Evolutionary conservation across 1,284 basidiomycete species (phyloP).

Genomic region (Vanrija pseudolonga): DNA sequence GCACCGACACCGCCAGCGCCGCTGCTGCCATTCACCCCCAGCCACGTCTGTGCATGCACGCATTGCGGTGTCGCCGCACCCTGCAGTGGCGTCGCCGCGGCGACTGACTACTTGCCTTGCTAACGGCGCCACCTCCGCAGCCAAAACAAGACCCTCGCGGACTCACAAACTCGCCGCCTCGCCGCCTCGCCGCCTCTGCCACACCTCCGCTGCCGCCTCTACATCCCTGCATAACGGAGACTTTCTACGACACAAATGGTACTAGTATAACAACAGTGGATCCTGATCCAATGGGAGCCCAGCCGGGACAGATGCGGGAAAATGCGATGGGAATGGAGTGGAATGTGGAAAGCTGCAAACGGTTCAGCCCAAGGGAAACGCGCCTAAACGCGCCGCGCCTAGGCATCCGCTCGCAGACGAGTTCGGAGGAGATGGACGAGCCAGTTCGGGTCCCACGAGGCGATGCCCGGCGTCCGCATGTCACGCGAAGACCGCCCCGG

Average conservation of each 20-base stretch:
- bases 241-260: not conserved
- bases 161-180: not conserved
- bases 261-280: not conserved
- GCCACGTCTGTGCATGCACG: too few species aligned
- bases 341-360: not conserved
- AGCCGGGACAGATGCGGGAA: not conserved
- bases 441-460: slow-evolving; percentile 44
- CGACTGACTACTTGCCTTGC: too few species aligned
- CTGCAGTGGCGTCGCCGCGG: too few species aligned
- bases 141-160: too few species aligned
- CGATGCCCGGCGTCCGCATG: slow-evolving; percentile 25
- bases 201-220: not conserved
- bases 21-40: too few species aligned
- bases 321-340: not conserved
- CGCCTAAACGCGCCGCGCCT: not conserved
- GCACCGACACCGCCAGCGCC: too few species aligned
- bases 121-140: too few species aligned
- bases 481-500: not conserved
- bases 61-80: too few species aligned
- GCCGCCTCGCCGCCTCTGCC: too few species aligned
- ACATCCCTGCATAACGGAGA: not conserved
- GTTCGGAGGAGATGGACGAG: slow-evolving; percentile 33
- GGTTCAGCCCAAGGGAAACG: not conserved
- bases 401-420: slow-evolving; percentile 16
- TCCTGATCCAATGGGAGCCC: too few species aligned